Evolutionary conservation across 2,329 filamentous ascomycete species (phyloP), one percentile per base, ranked within the genome.

Genomic region (Ceratocystis lukuohia): DNA sequence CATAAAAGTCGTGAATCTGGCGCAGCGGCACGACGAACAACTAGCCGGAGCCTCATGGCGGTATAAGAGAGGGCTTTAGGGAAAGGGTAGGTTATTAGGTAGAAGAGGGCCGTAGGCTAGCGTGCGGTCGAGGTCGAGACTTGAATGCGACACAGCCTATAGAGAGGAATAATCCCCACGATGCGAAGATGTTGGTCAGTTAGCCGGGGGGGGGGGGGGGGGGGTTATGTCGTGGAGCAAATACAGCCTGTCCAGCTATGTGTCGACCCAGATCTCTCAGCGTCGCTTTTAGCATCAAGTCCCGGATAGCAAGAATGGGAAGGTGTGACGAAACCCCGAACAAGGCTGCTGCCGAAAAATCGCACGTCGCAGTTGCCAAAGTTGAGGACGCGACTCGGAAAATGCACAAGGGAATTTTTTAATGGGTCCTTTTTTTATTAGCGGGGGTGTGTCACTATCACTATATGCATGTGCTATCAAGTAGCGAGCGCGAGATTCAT

Each of bases 1-100:
- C 89, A 93, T 50, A 93, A 78, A 65, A 94, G 80, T 69, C 84
- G 84, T 66, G 85, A 82, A 50, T 88, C 82, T 6, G 91, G 90
- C 28, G 94, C 80, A 56, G 81, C 83, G 75, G 93, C 84, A 67
- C 91, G 87, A 69, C 85, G 84, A 65, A 95, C 83, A 45, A 84
- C 79, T 61, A 95, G 77, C 70, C 88, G 87, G 68, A 95, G 81
- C 72, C 91, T 88, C 80, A 94, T 63, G 10, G 25, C 22, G 44
- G 25, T 59, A 63, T 28, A 12, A 5, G 7, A 5, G 20, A 53
- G 22, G 5, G 20, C 48, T 15, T 8, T 22, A 25, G 22, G 3
- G 3, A n/a, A 25, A 6, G 10, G 12, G 8, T 10, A 25, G 5
- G 12, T 15, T 53, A 15, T 20, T 28, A 12, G 37, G 3, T 41